Evolutionary conservation across 2,329 filamentous ascomycete species (phyloP).

Genomic region (Pseudogymnoascus sp.): DNA sequence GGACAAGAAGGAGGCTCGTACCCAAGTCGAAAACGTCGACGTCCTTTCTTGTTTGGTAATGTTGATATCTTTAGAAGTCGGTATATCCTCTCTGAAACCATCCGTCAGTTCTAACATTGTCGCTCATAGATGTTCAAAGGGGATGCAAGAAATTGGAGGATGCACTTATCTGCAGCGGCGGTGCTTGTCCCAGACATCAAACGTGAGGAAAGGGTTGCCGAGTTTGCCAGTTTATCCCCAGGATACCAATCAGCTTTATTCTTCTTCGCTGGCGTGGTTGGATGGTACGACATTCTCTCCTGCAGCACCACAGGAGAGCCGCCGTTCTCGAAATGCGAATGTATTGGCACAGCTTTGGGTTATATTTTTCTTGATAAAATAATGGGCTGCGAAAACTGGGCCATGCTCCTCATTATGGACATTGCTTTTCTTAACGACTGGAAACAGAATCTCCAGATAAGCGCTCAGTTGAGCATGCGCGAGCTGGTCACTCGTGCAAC

Average conservation of each 20-base stretch:
- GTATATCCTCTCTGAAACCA: neutral
- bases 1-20: slow-evolving; percentile 39
- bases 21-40: slow-evolving; percentile 46
- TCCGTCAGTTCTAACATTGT: neutral
- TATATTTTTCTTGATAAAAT: slow-evolving; percentile 44
- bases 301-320: slow-evolving; percentile 36
- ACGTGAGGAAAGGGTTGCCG: slow-evolving; percentile 13
- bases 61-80: slow-evolving; percentile 16
- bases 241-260: slow-evolving; percentile 41
- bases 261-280: slow-evolving; percentile 42
- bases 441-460: slow-evolving; percentile 43
- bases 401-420: slow-evolving; percentile 43
- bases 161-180: slow-evolving; percentile 44
- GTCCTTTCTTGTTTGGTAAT: slow-evolving; percentile 28
- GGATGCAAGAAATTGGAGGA: slow-evolving; percentile 41
- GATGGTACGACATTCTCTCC: slow-evolving; percentile 43
- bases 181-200: slow-evolving; percentile 39
- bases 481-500: slow-evolving; percentile 37
- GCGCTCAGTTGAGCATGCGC: slow-evolving; percentile 35
- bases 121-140: slow-evolving; percentile 26
- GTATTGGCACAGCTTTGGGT: slow-evolving; percentile 17
- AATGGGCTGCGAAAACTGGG: slow-evolving; percentile 50
- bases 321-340: neutral
- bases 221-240: slow-evolving; percentile 1
- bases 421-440: slow-evolving; percentile 46